Conservation (phyloP, 2,329 filamentous ascomycete genomes). For the Botryotinia calthae region DNA sequence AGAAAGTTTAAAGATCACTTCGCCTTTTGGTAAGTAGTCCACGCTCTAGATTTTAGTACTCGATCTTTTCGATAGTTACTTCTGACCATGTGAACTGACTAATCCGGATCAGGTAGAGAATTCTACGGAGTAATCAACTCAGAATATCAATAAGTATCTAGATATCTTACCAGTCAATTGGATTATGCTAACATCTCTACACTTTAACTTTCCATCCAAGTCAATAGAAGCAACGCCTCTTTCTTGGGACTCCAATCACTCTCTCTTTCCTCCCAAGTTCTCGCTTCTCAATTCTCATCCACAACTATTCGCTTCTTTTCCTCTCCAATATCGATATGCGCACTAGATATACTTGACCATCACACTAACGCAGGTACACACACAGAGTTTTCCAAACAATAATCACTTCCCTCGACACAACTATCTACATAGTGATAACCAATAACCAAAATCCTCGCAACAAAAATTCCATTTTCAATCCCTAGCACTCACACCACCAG, state of each 20-base stretch:
- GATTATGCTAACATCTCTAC: background rate
- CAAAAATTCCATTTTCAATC: no score
- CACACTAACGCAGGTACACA: background rate
- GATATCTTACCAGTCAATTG: background rate
- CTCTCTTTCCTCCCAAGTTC: no score
- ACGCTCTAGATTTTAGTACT: background rate
- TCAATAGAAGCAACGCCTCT: no score
- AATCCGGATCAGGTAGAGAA: background rate
- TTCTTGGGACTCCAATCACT: no score
- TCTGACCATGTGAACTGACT: background rate
- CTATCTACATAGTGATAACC: no score
- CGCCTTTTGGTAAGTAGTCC: background rate
- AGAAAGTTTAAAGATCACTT: no score
- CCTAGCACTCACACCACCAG: no score
- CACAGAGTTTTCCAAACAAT: background rate
- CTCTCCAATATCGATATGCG: fast-evolving
- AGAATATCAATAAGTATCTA: background rate
- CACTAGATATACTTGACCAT: background rate
- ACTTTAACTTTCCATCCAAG: no score
- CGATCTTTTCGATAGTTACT: background rate
- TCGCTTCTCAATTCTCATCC: no score
- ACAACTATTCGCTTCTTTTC: no score
- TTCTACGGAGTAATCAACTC: background rate
- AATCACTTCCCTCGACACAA: background rate
- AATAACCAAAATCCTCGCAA: no score